Conservation (phyloP, 495 filamentous ascomycete species). For the Parathielavia appendiculata region DNA sequence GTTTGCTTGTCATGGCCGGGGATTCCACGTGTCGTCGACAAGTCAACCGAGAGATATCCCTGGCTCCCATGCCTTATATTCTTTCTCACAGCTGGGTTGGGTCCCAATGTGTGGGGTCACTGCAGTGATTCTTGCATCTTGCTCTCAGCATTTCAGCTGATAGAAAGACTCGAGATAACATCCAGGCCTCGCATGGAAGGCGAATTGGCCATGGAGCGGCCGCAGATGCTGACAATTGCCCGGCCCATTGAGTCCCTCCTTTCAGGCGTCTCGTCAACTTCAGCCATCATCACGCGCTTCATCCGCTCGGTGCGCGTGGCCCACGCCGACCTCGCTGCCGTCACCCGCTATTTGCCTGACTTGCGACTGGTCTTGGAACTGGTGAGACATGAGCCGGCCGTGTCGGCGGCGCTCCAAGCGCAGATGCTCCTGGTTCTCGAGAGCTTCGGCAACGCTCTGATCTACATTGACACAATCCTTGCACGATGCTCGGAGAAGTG, state of each 20-base stretch:
- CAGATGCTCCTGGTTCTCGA: constrained; percentile 24
- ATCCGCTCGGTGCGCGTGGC: constrained; percentile 28
- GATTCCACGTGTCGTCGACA: too few species aligned
- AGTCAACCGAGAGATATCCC: too few species aligned
- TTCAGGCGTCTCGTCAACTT: constrained; percentile 25
- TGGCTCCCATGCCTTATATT: too few species aligned
- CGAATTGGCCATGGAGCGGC: constrained; percentile 6
- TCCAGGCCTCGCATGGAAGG: neutral
- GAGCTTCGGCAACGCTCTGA: constrained; percentile 21
- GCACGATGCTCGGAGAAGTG: constrained; percentile 14
- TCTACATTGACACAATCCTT: constrained; percentile 21
- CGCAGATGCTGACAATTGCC: constrained; percentile 8
- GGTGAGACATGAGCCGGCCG: constrained; percentile 21
- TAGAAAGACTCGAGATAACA: neutral
- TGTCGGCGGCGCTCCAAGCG: constrained; percentile 21
- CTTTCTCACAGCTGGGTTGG: too few species aligned
- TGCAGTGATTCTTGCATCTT: too few species aligned
- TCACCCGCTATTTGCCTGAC: constrained; percentile 31
- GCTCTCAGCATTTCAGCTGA: too few species aligned
- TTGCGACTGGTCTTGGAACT: constrained; percentile 31
- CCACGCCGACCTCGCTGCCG: constrained; percentile 28
- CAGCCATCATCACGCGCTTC: constrained; percentile 27
- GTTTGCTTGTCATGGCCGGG: too few species aligned
- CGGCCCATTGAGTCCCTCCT: constrained; percentile 26
- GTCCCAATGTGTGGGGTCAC: too few species aligned